These are phyloP conservation scores for Phoma sp. DNA, from an alignment of 2,329 filamentous ascomycete genomes.

Conservation along the genomic window DNA sequence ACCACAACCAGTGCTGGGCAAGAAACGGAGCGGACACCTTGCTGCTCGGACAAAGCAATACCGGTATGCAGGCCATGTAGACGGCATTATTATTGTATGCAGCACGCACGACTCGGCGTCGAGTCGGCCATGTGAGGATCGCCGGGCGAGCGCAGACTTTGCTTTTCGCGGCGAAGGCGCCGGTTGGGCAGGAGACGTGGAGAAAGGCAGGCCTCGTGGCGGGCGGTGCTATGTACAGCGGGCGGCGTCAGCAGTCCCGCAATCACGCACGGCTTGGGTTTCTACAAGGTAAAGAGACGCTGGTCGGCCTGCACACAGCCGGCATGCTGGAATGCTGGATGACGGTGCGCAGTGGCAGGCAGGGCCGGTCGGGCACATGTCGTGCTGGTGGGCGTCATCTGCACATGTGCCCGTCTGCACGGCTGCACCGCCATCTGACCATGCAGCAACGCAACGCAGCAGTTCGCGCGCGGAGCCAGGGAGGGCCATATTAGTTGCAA, in stretches of 20 bases:
- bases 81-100: conserved; percentile 2
- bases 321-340: conserved; percentile 19
- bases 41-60: conserved; percentile 3
- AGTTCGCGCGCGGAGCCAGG: conserved; percentile 32
- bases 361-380: conserved; percentile 9
- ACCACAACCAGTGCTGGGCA: background rate
- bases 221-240: conserved; percentile 26
- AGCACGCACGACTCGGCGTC: conserved; percentile 14
- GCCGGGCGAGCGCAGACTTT: conserved; percentile 13
- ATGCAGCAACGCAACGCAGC: conserved; percentile 20
- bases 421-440: conserved; percentile 22
- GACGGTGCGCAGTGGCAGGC: conserved; percentile 1
- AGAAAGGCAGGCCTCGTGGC: conserved; percentile 34
- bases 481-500: conserved; percentile 41
- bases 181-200: conserved; percentile 30
- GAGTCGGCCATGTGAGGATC: conserved; percentile 16
- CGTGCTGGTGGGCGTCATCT: conserved; percentile 20
- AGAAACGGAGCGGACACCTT: background rate
- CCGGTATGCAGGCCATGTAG: background rate
- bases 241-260: conserved; percentile 23
- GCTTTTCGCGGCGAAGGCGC: conserved; percentile 25
- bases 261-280: background rate
- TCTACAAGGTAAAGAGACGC: conserved; percentile 15
- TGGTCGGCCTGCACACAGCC: conserved; percentile 10
- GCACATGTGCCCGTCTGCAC: background rate